These are phyloP conservation scores for Polyporus arcularius DNA, from an alignment of 768 basidiomycete genomes.

Conservation along the genomic window DNA sequence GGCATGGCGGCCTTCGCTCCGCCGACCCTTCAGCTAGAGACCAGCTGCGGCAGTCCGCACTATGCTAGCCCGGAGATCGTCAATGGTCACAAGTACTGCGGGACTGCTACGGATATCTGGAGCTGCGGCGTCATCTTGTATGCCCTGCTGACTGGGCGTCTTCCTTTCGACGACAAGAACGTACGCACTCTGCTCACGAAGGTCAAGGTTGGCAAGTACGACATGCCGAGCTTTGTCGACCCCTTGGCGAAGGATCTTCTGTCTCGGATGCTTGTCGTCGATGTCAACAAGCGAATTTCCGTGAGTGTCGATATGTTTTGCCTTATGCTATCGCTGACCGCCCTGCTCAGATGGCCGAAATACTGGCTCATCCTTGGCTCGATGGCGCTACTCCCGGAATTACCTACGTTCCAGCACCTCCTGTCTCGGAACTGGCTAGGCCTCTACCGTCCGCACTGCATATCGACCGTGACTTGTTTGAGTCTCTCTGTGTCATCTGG, in stretches of 20 bases:
- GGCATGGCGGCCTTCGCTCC: slow-evolving; percentile 97
- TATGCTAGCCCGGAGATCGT: slow-evolving; percentile 98
- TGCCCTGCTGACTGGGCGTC: slow-evolving; percentile 84
- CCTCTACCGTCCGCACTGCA: slow-evolving; percentile 68
- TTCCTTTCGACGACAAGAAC: slow-evolving; percentile 95
- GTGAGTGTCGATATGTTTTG: slow-evolving; percentile 43
- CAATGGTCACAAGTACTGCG: slow-evolving; percentile 84
- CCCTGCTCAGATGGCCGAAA: slow-evolving; percentile 72
- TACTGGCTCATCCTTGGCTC: slow-evolving; percentile 86
- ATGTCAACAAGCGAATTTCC: slow-evolving; percentile 76
- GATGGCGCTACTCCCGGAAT: slow-evolving; percentile 51
- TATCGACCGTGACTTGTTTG: slow-evolving; percentile 77
- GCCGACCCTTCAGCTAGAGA: slow-evolving; percentile 82
- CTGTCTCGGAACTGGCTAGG: slow-evolving; percentile 55
- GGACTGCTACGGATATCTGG: slow-evolving; percentile 93
- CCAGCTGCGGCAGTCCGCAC: slow-evolving; percentile 95
- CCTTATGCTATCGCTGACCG: slow-evolving; percentile 2
- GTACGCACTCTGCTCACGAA: slow-evolving; percentile 75
- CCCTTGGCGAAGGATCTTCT: slow-evolving; percentile 85
- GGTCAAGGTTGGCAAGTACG: slow-evolving; percentile 85
- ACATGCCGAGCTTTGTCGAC: slow-evolving; percentile 80
- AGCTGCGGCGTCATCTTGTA: slow-evolving; percentile 94
- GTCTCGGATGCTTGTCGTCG: slow-evolving; percentile 84
- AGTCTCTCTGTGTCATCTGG: slow-evolving; percentile 83
- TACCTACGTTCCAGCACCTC: slow-evolving; percentile 41